phyloP scores from a whole-genome alignment of 2,329 filamentous ascomycete genomes.

The Chalara sp. region DNA sequence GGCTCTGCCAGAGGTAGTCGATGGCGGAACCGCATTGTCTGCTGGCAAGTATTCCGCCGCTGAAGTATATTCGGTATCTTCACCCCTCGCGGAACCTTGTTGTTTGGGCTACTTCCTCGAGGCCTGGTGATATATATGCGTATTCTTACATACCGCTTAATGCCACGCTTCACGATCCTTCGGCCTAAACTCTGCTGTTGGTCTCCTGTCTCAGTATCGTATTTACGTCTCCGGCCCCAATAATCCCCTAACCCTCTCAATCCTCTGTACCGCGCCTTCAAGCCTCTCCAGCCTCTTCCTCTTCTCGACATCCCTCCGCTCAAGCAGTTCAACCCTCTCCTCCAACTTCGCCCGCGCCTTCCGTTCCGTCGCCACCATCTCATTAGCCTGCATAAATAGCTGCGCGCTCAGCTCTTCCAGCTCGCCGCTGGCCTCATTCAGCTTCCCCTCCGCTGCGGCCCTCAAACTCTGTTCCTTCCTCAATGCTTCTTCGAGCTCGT shows the following conservation, averaged over 20 bases:
- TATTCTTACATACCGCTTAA: constrained; percentile 16
- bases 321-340: constrained; percentile 61
- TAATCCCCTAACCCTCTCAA: constrained; percentile 62
- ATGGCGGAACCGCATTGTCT: too few relatives aligned
- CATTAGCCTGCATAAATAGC: constrained; percentile 77
- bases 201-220: neutral
- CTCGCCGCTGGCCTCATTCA: constrained; percentile 62
- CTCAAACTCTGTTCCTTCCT: constrained; percentile 61
- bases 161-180: constrained; percentile 6
- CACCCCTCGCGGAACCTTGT: neutral
- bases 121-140: constrained; percentile 2
- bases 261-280: constrained; percentile 63
- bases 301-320: constrained; percentile 66
- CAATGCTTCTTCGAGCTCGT: constrained; percentile 55
- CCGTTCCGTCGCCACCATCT: constrained; percentile 77
- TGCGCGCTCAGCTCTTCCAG: constrained; percentile 71
- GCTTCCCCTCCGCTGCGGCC: constrained; percentile 59
- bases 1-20: too few relatives aligned
- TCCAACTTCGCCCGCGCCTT: constrained; percentile 65
- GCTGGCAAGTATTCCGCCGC: too few relatives aligned
- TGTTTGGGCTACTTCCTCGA: neutral
- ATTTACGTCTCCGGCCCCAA: constrained; percentile 31
- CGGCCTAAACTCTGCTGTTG: too few relatives aligned
- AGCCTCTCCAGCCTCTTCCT: constrained; percentile 59
- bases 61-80: too few relatives aligned